Evolutionary conservation across 495 filamentous ascomycete genomes (phyloP), one percentile per base, ranked within the genome.

Genomic region (Lichenothelia convexa): DNA sequence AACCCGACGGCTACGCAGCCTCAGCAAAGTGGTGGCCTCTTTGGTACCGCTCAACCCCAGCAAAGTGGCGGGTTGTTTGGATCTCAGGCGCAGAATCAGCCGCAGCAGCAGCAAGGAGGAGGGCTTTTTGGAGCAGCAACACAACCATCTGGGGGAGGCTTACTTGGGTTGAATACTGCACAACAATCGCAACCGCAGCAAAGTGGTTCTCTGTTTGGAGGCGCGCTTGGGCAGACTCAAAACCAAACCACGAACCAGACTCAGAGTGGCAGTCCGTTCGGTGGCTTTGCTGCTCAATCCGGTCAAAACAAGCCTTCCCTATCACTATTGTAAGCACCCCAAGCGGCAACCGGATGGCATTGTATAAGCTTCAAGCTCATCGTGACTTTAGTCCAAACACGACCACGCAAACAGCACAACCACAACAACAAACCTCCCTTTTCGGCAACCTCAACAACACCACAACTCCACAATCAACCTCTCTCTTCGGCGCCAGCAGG

Each of bases 1-100:
- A 53, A 53, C 27, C 42, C 66, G 7, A 50, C 56, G 2, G 42
- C 58, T 31, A 46, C 59, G 19, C 63, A 68, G 35, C 59, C 64
- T 2, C 46, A 56, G 37, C 60, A 56, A 30, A 56, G 50, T 32
- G 59, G 53, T 18, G 49, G 47, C 41, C 43, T 61, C 5, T 62
- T 61, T 42, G 55, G 55, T 26, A 38, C 42, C 32, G 43, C 39
- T 37, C 35, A 34, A 35, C 48, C 43, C n/a, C 50, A 45, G 18
- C 36, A 49, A 42, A 20, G 46, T 21, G 48, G 48, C 33, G 56
- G 63, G 24, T 50, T 68, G 24, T 71, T 71, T 45, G 48, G 47
- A 7, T 9, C 30, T 12, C 32, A 36, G 12, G 36, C 32, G 15
- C 23, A 39, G 9, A 32, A n/a, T 39, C 39, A 40, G 16, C 30